phyloP scores from a whole-genome alignment of 2,329 filamentous ascomycete genomes.

The Aspergillus novoparasiticus region DNA sequence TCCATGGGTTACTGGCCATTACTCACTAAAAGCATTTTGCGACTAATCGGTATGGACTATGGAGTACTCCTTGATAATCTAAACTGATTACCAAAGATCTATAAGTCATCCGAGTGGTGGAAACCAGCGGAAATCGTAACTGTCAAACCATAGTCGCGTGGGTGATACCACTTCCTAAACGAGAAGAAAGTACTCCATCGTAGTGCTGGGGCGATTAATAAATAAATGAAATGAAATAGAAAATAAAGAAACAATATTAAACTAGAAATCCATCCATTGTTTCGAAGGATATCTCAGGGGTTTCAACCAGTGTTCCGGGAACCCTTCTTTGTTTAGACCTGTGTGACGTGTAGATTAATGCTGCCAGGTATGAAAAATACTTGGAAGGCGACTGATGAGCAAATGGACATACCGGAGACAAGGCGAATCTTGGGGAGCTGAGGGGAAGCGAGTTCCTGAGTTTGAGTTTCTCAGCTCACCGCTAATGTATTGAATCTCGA shows the following conservation, averaged over 20 bases:
- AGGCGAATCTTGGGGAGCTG: not conserved
- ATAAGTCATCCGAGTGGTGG: slow-evolving; percentile 5
- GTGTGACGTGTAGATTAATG: slow-evolving; percentile 12
- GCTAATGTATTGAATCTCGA: slow-evolving; percentile 1
- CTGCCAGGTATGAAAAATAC: not conserved
- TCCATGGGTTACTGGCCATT: not conserved
- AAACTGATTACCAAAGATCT: slow-evolving; percentile 1
- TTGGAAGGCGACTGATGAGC: not conserved
- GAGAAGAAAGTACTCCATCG: not conserved
- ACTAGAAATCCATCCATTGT: not conserved
- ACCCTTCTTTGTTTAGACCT: not conserved
- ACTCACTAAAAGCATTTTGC: not conserved
- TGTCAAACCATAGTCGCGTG: not conserved
- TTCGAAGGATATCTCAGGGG: slow-evolving; percentile 3
- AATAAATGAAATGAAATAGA: not conserved
- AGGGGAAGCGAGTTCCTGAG: not conserved
- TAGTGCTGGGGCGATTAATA: not conserved
- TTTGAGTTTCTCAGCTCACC: slow-evolving; percentile 3
- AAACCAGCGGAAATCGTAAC: slow-evolving; percentile 1
- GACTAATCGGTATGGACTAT: not conserved
- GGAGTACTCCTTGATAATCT: slow-evolving; percentile 3
- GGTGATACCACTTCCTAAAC: not conserved
- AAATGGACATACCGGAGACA: slow-evolving; percentile 4
- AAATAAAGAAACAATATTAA: not conserved
- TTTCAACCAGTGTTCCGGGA: not conserved